Evolutionary conservation across 2,329 filamentous ascomycete species (phyloP).

Genomic region (Cucurbitaria berberidis): DNA sequence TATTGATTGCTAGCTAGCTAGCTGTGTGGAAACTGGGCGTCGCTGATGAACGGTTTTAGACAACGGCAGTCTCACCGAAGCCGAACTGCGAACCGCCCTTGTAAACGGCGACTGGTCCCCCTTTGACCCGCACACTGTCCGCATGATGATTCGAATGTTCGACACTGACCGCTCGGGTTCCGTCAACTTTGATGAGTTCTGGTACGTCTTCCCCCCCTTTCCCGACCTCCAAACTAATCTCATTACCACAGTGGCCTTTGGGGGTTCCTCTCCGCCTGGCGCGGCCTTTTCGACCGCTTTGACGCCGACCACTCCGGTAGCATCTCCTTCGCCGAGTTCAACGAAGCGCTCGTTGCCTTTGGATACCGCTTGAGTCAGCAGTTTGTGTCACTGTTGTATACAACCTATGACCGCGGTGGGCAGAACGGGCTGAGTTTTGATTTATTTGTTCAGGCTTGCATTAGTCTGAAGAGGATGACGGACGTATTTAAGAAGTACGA

Average conservation of each 20-base stretch:
- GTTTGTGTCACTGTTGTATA: slow-evolving; percentile 85
- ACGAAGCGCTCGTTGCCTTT: slow-evolving; percentile 86
- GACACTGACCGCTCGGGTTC: slow-evolving; percentile 87
- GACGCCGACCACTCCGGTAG: slow-evolving; percentile 85
- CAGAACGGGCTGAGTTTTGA: slow-evolving; percentile 71
- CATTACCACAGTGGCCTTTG: slow-evolving; percentile 69
- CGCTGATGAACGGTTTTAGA: slow-evolving; percentile 52
- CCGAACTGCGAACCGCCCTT: slow-evolving; percentile 84
- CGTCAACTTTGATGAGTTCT: slow-evolving; percentile 95
- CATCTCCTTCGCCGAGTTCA: slow-evolving; percentile 86
- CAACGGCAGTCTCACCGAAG: slow-evolving; percentile 82
- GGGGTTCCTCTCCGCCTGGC: slow-evolving; percentile 95
- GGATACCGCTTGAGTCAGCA: slow-evolving; percentile 85
- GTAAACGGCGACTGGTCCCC: slow-evolving; percentile 96
- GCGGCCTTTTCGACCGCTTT: slow-evolving; percentile 92
- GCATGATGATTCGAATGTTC: slow-evolving; percentile 99
- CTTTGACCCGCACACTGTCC: slow-evolving; percentile 91
- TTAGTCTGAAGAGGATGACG: slow-evolving; percentile 96
- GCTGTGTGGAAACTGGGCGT: background rate
- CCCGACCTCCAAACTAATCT: slow-evolving; percentile 1
- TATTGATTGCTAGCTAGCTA: too few relatives aligned
- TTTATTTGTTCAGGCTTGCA: slow-evolving; percentile 96
- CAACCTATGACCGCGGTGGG: slow-evolving; percentile 73
- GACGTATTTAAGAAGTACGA: slow-evolving; percentile 99
- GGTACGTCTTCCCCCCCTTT: slow-evolving; percentile 49